Evolutionary conservation across 2,329 filamentous ascomycete species (phyloP).

Genomic region (Colletotrichum falcatum): DNA sequence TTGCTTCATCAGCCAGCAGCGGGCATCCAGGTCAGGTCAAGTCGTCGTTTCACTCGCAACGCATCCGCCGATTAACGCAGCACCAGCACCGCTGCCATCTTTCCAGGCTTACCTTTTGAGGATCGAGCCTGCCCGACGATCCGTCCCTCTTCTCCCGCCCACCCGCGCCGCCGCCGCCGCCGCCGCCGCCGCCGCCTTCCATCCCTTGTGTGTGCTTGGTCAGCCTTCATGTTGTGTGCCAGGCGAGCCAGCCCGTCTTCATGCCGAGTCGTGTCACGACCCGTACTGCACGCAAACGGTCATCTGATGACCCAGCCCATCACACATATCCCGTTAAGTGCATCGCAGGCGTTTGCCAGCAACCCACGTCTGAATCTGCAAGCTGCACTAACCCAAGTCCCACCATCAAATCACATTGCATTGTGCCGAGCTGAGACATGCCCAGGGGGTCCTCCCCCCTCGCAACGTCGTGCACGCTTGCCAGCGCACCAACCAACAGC

Average conservation of each 20-base stretch:
- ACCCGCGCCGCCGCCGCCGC: background rate
- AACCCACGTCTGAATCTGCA: constrained; percentile 5
- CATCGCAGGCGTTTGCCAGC: constrained; percentile 23
- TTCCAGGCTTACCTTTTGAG: constrained; percentile 10
- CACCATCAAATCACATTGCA: constrained; percentile 4
- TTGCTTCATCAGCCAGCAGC: constrained; percentile 39
- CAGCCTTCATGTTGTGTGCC: constrained; percentile 7
- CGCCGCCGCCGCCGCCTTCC: background rate
- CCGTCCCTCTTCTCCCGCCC: constrained; percentile 28
- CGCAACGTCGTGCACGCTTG: constrained; percentile 12
- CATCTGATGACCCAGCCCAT: constrained; percentile 35
- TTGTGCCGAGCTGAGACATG: constrained; percentile 26
- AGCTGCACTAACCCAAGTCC: background rate
- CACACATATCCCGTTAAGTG: constrained; percentile 29
- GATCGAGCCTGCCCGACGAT: constrained; percentile 27
- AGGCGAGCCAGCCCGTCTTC: constrained; percentile 8
- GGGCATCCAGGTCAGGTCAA: constrained; percentile 26
- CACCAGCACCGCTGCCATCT: constrained; percentile 2
- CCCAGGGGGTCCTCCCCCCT: background rate
- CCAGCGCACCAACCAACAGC: constrained; percentile 28
- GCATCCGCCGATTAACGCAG: constrained; percentile 13
- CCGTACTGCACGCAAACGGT: constrained; percentile 24
- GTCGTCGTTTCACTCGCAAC: constrained; percentile 21
- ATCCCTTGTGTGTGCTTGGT: background rate
- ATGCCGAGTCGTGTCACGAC: background rate